Evolutionary conservation across 2,329 filamentous ascomycete species (phyloP).

Genomic region (Sordariomycetes sp.): DNA sequence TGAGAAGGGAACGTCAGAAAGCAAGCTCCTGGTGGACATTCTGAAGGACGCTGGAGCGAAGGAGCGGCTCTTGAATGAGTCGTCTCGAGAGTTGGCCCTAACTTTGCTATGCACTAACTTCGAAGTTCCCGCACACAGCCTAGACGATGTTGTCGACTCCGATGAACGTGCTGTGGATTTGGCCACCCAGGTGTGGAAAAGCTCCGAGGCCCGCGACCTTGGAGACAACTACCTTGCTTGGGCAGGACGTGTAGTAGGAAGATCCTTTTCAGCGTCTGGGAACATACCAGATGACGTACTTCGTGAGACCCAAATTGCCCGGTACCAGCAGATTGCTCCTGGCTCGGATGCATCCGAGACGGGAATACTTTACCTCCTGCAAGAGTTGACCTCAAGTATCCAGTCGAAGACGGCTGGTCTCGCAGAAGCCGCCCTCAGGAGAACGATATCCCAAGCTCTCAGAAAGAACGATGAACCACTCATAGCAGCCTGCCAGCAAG

Average conservation of each 20-base stretch:
- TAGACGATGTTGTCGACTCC: conserved; percentile 57
- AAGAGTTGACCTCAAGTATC: conserved; percentile 49
- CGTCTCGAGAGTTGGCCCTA: conserved; percentile 62
- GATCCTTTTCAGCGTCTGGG: conserved; percentile 72
- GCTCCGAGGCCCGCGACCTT: conserved; percentile 54
- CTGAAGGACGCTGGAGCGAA: conserved; percentile 60
- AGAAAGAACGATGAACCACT: conserved; percentile 36
- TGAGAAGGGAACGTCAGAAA: conserved; percentile 63
- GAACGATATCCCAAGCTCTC: conserved; percentile 45
- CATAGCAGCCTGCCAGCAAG: conserved; percentile 38
- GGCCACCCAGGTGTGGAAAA: conserved; percentile 65
- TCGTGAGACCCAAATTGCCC: conserved; percentile 46
- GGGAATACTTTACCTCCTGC: conserved; percentile 52
- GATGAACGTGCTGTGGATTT: conserved; percentile 56
- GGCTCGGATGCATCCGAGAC: conserved; percentile 50
- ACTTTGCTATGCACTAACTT: conserved; percentile 70
- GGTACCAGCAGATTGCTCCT: conserved; percentile 36
- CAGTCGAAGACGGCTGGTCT: conserved; percentile 47
- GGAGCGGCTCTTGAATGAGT: conserved; percentile 56
- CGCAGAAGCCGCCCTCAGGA: conserved; percentile 50
- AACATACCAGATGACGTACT: conserved; percentile 52
- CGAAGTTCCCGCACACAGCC: conserved; percentile 31
- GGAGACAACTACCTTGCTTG: conserved; percentile 69
- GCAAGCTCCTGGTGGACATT: conserved; percentile 69
- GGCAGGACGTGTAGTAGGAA: conserved; percentile 77